A percentile compares a stretch with the other conserved stretches of the same genome.
These are phyloP conservation scores for Neonectria faginata DNA, from an alignment of 2,329 filamentous ascomycete species.

Conservation along the genomic window DNA sequence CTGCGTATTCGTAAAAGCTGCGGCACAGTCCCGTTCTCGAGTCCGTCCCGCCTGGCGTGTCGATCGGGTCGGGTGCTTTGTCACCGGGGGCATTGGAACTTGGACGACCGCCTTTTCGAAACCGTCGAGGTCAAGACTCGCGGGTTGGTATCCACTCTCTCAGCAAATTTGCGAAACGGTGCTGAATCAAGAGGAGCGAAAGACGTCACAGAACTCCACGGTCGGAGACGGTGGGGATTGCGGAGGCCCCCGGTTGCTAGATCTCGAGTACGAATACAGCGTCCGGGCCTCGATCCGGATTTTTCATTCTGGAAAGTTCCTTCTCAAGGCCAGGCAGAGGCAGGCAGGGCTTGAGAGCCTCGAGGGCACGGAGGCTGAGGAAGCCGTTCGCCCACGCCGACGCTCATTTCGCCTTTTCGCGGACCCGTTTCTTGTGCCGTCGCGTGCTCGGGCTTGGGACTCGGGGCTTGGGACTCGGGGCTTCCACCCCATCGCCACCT, in stretches of 20 bases:
- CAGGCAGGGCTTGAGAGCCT: not conserved
- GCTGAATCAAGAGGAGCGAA: not conserved
- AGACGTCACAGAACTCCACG: constrained; percentile 3
- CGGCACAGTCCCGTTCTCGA: constrained; percentile 18
- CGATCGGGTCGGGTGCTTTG: not conserved
- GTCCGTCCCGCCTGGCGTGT: constrained; percentile 9
- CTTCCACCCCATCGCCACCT: not conserved
- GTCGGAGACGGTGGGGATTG: constrained; percentile 14
- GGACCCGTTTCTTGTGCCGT: not conserved
- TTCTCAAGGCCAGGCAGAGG: not conserved
- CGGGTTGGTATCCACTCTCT: not conserved
- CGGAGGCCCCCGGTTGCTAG: constrained; percentile 5
- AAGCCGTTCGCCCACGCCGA: constrained; percentile 7
- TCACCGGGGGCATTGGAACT: not conserved
- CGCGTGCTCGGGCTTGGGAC: not conserved
- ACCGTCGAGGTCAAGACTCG: not conserved
- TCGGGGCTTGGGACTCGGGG: not conserved
- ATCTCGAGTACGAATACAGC: not conserved
- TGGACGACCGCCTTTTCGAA: constrained; percentile 1
- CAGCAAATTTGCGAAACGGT: not conserved
- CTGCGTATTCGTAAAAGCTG: not conserved
- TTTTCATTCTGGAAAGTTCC: constrained; percentile 11
- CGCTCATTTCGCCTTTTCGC: not conserved
- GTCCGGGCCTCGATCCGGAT: not conserved
- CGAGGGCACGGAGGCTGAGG: not conserved